Percentiles rank a stretch among this genome's conserved stretches.
phyloP scores from a whole-genome alignment of 106 monocot genomes.

The Allium sativum region DNA sequence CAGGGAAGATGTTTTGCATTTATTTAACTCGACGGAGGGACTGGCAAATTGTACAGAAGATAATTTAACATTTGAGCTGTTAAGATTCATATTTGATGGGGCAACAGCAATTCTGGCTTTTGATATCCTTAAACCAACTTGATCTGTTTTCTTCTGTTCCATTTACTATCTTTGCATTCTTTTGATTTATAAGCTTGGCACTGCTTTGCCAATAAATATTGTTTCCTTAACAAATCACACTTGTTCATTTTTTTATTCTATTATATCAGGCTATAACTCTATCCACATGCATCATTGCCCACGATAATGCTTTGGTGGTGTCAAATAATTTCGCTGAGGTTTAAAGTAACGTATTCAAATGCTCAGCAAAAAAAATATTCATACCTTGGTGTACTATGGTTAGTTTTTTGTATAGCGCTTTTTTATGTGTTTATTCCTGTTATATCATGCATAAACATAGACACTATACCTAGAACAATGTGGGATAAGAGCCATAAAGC shows the following conservation, averaged over 20 bases:
- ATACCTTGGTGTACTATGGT: slow-evolving; percentile 81
- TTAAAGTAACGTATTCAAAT: slow-evolving; percentile 93
- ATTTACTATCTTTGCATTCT: neutral
- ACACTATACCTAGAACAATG: too few relatives aligned
- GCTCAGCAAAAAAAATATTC: slow-evolving; percentile 95
- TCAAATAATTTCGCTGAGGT: slow-evolving; percentile 89
- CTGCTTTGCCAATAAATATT: too few relatives aligned
- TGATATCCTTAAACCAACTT: slow-evolving; percentile 67
- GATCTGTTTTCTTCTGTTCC: neutral
- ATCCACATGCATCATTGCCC: slow-evolving; percentile 82
- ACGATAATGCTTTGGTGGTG: slow-evolving; percentile 76
- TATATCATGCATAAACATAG: neutral
- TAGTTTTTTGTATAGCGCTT: slow-evolving; percentile 14
- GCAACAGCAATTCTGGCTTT: slow-evolving; percentile 68
- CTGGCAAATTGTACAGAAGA: slow-evolving; percentile 64
- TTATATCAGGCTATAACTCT: slow-evolving; percentile 87
- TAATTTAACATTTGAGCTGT: slow-evolving; percentile 41
- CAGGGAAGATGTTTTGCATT: slow-evolving; percentile 91
- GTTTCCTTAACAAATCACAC: slow-evolving; percentile 58
- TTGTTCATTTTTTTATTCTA: slow-evolving; percentile 76
- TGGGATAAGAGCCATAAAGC: too few relatives aligned
- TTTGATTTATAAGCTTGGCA: too few relatives aligned
- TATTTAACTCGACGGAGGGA: slow-evolving; percentile 87
- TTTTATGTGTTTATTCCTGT: neutral
- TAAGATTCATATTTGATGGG: slow-evolving; percentile 66